Evolutionary conservation across 768 basidiomycete species (phyloP).

Genomic region (Tephrocybe sp.): DNA sequence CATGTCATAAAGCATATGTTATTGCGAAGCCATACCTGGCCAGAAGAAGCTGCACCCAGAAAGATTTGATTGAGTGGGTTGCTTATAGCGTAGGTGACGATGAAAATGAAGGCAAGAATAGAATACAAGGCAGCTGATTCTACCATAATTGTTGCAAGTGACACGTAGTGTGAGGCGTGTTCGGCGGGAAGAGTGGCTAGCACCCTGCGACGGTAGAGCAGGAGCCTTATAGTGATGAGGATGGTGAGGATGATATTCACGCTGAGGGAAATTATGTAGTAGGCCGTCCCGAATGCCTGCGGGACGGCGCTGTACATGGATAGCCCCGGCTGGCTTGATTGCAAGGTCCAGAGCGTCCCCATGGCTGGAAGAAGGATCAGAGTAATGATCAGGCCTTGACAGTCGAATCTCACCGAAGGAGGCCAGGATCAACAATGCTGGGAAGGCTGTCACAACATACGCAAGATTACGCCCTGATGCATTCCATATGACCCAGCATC

Average conservation of each 20-base stretch:
- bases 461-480: constrained; percentile 24
- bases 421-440: constrained; percentile 27
- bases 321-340: constrained; percentile 29
- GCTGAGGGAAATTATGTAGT: constrained; percentile 30
- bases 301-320: constrained; percentile 29
- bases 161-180: constrained; percentile 30
- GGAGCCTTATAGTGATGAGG: constrained; percentile 29
- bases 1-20: neutral
- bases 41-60: constrained; percentile 24
- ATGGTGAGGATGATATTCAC: constrained; percentile 31
- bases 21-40: constrained; percentile 24
- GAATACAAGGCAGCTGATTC: constrained; percentile 38
- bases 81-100: constrained; percentile 30
- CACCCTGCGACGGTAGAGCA: constrained; percentile 26
- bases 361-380: constrained; percentile 19
- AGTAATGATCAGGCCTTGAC: neutral
- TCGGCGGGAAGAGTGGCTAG: constrained; percentile 25
- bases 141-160: constrained; percentile 30
- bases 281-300: constrained; percentile 25
- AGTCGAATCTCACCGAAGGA: constrained; percentile 20
- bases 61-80: constrained; percentile 34
- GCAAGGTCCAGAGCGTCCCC: constrained; percentile 34
- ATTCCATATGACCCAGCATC: constrained; percentile 41
- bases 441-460: constrained; percentile 26
- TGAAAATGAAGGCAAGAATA: constrained; percentile 28